These are phyloP conservation scores for Trametes punicea DNA, from an alignment of 768 basidiomycete genomes.

Conservation along the genomic window DNA sequence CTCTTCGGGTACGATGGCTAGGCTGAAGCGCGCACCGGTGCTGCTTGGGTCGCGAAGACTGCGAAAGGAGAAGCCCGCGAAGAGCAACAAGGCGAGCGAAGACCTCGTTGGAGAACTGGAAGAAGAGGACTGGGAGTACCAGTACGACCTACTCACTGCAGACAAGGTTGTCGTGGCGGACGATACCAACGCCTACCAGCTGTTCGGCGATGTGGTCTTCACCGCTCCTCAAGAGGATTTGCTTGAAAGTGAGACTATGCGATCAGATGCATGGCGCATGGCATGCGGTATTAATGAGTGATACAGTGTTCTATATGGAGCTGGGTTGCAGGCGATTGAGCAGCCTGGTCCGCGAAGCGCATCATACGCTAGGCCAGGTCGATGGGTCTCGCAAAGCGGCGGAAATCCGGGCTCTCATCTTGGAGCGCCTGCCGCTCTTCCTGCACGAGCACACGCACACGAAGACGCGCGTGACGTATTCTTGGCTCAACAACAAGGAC, in stretches of 20 bases:
- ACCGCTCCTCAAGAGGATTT: conserved; percentile 87
- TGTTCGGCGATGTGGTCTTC: conserved; percentile 75
- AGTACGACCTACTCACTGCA: conserved; percentile 69
- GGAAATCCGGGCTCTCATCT: conserved; percentile 57
- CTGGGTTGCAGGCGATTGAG: conserved; percentile 78
- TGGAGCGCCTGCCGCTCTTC: conserved; percentile 88
- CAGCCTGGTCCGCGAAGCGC: conserved; percentile 72
- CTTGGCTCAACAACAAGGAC: conserved; percentile 58
- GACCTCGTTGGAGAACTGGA: conserved; percentile 41
- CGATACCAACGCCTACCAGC: conserved; percentile 74
- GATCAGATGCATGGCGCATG: not conserved
- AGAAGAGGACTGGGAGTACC: conserved; percentile 71
- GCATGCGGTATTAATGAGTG: not conserved
- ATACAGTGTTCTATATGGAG: conserved; percentile 64
- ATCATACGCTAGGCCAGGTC: conserved; percentile 55
- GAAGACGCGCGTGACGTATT: conserved; percentile 54
- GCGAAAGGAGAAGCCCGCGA: conserved; percentile 29
- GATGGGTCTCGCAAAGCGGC: conserved; percentile 43
- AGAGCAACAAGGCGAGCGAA: conserved; percentile 15
- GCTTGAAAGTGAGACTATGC: conserved; percentile 62
- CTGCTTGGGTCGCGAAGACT: conserved; percentile 71
- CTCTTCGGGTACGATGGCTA: conserved; percentile 46
- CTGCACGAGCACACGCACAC: conserved; percentile 83
- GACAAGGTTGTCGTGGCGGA: conserved; percentile 80
- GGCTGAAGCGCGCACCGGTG: conserved; percentile 70